phyloP scores from a whole-genome alignment of 345 rosid genomes.

The Linum tenue region DNA sequence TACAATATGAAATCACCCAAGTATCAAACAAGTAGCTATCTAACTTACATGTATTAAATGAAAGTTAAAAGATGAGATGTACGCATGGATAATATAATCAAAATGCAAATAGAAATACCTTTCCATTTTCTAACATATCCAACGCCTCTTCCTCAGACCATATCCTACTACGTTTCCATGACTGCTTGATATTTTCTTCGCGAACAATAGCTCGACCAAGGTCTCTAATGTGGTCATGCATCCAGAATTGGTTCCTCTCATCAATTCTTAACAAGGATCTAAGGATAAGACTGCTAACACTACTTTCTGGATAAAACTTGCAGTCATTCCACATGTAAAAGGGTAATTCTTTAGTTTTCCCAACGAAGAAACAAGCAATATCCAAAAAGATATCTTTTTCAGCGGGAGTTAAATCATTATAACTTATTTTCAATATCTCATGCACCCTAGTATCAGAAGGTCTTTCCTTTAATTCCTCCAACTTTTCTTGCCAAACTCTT shows the following conservation, averaged over 20 bases:
- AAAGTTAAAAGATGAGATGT: no score
- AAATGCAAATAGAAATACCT: not conserved
- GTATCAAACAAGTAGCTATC: no score
- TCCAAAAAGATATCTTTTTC: conserved; percentile 20
- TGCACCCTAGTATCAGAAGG: not conserved
- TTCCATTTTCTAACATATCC: not conserved
- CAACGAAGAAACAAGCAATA: conserved; percentile 16
- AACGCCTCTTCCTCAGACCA: not conserved
- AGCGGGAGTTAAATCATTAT: not conserved
- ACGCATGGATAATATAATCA: no score
- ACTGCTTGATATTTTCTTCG: not conserved
- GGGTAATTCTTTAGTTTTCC: not conserved
- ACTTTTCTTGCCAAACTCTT: conserved; percentile 4
- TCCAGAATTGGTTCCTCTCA: not conserved
- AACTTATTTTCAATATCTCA: conserved; percentile 6
- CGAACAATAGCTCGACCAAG: not conserved
- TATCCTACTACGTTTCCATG: not conserved
- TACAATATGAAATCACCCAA: not conserved
- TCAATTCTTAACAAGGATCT: not conserved
- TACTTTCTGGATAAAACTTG: not conserved
- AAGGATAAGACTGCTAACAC: not conserved
- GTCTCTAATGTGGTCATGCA: not conserved
- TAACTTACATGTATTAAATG: no score
- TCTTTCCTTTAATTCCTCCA: not conserved
- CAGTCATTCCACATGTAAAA: not conserved